phyloP scores from a whole-genome alignment of 2,329 filamentous ascomycete genomes.

The Trichocomaceae sp. region DNA sequence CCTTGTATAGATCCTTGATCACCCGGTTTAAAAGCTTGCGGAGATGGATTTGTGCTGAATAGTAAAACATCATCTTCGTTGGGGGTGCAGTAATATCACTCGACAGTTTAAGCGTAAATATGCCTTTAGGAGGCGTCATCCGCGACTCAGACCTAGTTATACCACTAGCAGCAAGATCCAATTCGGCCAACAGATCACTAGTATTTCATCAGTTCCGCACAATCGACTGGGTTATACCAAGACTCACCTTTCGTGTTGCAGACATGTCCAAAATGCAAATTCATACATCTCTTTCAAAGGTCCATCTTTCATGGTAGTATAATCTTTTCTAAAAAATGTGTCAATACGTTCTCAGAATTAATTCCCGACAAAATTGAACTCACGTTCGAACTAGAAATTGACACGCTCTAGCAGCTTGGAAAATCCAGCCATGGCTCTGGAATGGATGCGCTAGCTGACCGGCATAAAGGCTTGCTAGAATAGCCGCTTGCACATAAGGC shows the following conservation, averaged over 20 bases:
- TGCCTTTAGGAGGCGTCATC: constrained; percentile 35
- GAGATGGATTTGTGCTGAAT: constrained; percentile 56
- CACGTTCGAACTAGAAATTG: constrained; percentile 71
- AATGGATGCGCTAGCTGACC: constrained; percentile 80
- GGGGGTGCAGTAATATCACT: constrained; percentile 29
- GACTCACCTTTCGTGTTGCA: constrained; percentile 77
- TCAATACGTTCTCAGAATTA: not conserved
- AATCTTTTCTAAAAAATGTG: constrained; percentile 27
- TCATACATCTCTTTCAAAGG: constrained; percentile 55
- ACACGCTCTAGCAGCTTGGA: constrained; percentile 52
- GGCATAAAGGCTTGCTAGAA: constrained; percentile 81
- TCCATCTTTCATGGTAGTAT: constrained; percentile 25
- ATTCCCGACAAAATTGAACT: constrained; percentile 22
- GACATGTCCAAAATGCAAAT: constrained; percentile 84
- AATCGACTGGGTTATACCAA: not conserved
- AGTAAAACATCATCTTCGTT: constrained; percentile 49
- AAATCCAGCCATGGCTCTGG: constrained; percentile 72
- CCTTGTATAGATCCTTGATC: constrained; percentile 50
- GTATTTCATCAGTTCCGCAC: constrained; percentile 1
- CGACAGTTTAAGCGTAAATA: constrained; percentile 26
- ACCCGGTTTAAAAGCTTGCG: constrained; percentile 52
- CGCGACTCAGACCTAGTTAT: constrained; percentile 51
- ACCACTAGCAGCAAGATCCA: constrained; percentile 58
- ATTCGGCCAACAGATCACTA: constrained; percentile 85
- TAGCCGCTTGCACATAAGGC: constrained; percentile 74